Conservation (phyloP, 305 asterid genomes). For the Coffea humblotiana region DNA sequence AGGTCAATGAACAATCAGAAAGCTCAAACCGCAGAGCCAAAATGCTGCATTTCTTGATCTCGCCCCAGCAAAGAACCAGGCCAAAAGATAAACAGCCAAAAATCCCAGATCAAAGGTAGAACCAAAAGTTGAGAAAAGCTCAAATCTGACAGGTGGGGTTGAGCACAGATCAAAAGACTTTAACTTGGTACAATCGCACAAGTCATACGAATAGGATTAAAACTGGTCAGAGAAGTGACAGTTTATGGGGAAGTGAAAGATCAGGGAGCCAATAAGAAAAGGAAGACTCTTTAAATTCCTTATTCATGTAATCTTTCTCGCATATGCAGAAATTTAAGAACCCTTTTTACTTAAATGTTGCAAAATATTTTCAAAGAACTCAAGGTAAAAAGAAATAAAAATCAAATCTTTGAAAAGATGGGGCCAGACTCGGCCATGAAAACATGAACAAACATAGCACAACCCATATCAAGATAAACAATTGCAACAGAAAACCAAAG, state of each 20-base stretch:
- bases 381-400: conserved; percentile 19
- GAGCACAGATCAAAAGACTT: conserved; percentile 16
- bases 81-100: conserved; percentile 30
- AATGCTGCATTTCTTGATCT: conserved; percentile 31
- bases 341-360: conserved; percentile 5
- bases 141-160: conserved; percentile 35
- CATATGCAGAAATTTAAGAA: neutral
- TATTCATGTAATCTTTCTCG: conserved; percentile 29
- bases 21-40: neutral
- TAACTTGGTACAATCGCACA: conserved; percentile 4
- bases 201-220: conserved; percentile 30
- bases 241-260: conserved; percentile 42
- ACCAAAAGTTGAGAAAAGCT: conserved; percentile 26
- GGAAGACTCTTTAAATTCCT: conserved; percentile 33
- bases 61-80: conserved; percentile 12
- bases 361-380: neutral
- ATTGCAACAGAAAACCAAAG: conserved; percentile 44
- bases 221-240: conserved; percentile 45
- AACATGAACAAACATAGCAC: conserved; percentile 8
- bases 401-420: conserved; percentile 43
- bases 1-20: neutral
- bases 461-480: conserved; percentile 30
- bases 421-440: conserved; percentile 32
- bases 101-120: conserved; percentile 16
- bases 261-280: conserved; percentile 28